Base-by-base conservation (phyloP, 2,329 filamentous ascomycete species). In the Alternaria longipes region DNA sequence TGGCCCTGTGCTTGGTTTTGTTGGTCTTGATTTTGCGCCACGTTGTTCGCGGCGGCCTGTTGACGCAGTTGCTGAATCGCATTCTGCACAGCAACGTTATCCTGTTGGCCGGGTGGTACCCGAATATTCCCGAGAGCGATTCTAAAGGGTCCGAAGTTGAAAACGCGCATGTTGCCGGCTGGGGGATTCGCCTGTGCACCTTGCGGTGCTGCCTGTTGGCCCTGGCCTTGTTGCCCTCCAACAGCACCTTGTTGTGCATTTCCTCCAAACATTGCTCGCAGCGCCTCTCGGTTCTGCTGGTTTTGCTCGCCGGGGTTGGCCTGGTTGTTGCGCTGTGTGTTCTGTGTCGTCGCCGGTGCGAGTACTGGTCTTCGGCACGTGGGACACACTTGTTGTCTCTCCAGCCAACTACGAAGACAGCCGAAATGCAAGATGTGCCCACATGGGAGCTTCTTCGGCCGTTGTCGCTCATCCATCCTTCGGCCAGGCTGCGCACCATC, bases 371-470 rank as follows among this genome's bases (percentile, higher is more conserved):
- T 87, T 69, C 95, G 89, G 77, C 95, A 99, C 3, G 93, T 99
- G 7, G 95, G 95, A 76, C 95, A 99, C 34, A 97, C 94, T 81
- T 99, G 95, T 78, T 99, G 95, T 66, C 95, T 86, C 82, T 99
- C 95, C 28, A 99, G 85, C 95, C 95, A 99, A 78, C 94, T 97
- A 79, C 95, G 93, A 59, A 99, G 86, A 78, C 95, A 99, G 49
- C 93, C 91, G 67, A 97, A 91, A 78, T 99, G 95, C 40, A 99
- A 82, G 40, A 98, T 95, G 74, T 99, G 95, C 5, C 94, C 94
- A 79, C 95, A 99, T 0, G 95, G 95, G 9, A 99, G 86, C 80
- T 97, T 98, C 83, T 99, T 99, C 7, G 95, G 93, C 20, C 95
- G 87, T 58, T 91, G 86, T 56, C 94, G 87, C 74, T 98, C 93